Evolutionary conservation across 768 basidiomycete species (phyloP), one percentile per base, ranked within the genome.

Genomic region (Rhizopogon roseolus): DNA sequence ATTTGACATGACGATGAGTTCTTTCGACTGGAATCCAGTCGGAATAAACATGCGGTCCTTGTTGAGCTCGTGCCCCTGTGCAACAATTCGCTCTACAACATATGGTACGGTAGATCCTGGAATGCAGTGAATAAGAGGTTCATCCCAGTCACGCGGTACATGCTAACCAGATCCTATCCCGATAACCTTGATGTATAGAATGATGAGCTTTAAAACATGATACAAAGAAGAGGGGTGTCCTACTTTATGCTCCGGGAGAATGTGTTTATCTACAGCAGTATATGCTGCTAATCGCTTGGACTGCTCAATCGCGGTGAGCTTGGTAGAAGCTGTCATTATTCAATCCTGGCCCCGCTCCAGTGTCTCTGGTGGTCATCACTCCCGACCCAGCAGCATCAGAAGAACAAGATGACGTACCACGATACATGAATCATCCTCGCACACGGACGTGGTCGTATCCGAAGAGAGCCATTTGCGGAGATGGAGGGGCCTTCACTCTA

Each of bases 1-100:
- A 6, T 84, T 81, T 25, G 85, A 84, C 42, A 78, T 76, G 50
- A 98, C 85, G 65, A 99, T 98, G 55, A 99, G 83, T 64, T 97
- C 86, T 66, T 93, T 96, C 14, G 92, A 94, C 72, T 99, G 97
- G 71, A 98, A 98, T 19, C 95, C 91, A 4, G 93, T 96, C 5
- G 94, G 93, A 53, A 97, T 82, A 70, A 97, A 97, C 6, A 95
- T 81, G 25, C 96, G 83, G 19, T 80, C 77, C 63, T 79, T 79
- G 76, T 99, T 99, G 11, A 80, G 73, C 34, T 81, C 82, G 13
- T 63, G 57, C 2, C 93, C 94, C 67, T 97, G 93, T 57, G 87
- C 80, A 10, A 93, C 79, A 53, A 99, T 95, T 50, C 94, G 80
- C 60, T 99, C 94, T 19, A 99, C 94, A 49, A 98, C 94, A 64